Evolutionary conservation across 768 basidiomycete species (phyloP), one percentile per base, ranked within the genome.

Genomic region (Collybiopsis luxurians): DNA sequence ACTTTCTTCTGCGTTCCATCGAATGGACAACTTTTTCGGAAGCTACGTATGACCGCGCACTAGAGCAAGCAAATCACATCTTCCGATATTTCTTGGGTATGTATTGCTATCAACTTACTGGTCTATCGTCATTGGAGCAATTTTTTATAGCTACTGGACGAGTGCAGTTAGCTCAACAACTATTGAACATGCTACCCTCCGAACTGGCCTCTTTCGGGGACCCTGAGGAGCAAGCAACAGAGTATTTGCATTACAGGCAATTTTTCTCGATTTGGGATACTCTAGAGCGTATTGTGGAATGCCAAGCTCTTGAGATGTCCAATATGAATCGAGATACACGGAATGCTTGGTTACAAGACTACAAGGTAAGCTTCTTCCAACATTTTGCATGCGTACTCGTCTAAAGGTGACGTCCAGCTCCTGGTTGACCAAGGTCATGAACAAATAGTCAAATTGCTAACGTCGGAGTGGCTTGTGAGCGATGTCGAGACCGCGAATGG

Each of bases 1-100:
- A 72, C 59, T 68, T 90, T 47, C 75, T 98, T 7, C 78, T 96
- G 28, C 84, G 95, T 19, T 90, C 92, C 0, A 87, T 98, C 48
- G 95, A 98, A 65, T 99, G 96, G 96, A 90, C 95, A 51, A 89
- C 84, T 0, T 90, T 90, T 67, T 76, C 80, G 61, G 81, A 84
- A 30, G 73, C 79, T 4, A 98, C 95, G 1, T 85, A 87, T 60
- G 73, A 78, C 11, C 86, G 86, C 5, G 95, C 95, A 0, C 73
- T 98, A 9, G 84, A 90, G 64, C 92, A 95, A 64, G 86, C 92
- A 1, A 95, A 95, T 57, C 87, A 90, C 39, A 89, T 97, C 57
- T 67, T 94, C 56, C 85, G 95, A 15, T 94, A 93, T 67, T 92
- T 97, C 77, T 81, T 98, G 23, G 86, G 95, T 95, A 66, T 28